Conservation (phyloP, 2,329 filamentous ascomycete genomes). For the Sclerotinia minor region DNA sequence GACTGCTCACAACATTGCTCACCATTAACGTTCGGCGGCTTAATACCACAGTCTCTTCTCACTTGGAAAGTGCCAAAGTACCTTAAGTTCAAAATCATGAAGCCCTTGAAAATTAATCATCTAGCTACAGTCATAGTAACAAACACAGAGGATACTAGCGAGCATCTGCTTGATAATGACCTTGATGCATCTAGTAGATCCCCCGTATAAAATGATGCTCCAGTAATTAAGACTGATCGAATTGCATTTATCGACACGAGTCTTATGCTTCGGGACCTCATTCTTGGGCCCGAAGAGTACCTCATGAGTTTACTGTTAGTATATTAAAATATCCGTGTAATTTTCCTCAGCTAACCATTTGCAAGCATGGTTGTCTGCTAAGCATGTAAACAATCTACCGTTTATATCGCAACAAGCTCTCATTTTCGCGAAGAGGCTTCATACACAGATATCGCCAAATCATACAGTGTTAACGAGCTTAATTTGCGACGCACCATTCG, state of each 20-base stretch:
- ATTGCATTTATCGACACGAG: neutral
- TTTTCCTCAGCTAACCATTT: too few species aligned
- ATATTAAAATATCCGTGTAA: too few species aligned
- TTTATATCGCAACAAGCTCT: too few species aligned
- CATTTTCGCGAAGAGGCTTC: too few species aligned
- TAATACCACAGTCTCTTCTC: neutral
- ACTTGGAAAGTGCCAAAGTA: neutral
- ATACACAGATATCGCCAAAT: too few species aligned
- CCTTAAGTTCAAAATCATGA: neutral
- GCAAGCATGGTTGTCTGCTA: neutral
- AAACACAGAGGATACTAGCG: neutral
- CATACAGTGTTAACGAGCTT: too few species aligned
- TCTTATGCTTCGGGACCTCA: neutral
- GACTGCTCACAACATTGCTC: too few species aligned
- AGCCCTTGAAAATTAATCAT: neutral
- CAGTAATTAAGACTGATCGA: neutral
- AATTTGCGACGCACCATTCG: too few species aligned
- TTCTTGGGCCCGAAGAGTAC: constrained; percentile 4
- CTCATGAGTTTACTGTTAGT: neutral
- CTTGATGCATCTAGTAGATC: neutral
- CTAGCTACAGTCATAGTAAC: neutral
- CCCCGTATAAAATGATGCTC: neutral
- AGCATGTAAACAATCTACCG: constrained; percentile 29
- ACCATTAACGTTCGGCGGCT: neutral
- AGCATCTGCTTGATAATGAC: neutral